Base-by-base conservation (phyloP, 352 stramenopile genomes). In the Globisporangium takayamanum region DNA sequence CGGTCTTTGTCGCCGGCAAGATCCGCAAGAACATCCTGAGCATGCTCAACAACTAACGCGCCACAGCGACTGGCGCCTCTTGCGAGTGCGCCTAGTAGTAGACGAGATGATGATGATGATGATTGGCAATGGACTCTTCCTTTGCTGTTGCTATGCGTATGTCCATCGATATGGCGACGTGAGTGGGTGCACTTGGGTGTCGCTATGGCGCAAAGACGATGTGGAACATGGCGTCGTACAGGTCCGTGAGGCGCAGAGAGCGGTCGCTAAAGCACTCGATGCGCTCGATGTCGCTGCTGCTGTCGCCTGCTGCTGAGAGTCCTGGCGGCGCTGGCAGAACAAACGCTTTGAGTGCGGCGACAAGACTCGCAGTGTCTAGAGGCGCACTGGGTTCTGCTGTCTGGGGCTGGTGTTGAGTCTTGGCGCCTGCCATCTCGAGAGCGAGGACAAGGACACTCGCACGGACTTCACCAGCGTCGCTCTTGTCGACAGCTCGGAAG, bases 21-120 rank as follows among this genome's bases (percentile, higher is more conserved):
- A 88, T 93, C 67, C 79, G 78, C 62, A 93, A 93, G 75, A 93
- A 93, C 73, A 69, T 93, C 37, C 66, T 91, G 50, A 66, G 61
- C 14, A 88, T 93, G 83, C 72, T 92, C 20, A 62, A 55, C 72
- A 81, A 80, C 50, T 57, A 65, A 46, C 45, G 28, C 51, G 15
- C 30, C 36, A 45, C 12, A 41, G 42, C 22, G 25, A 49, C 15
- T 14, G 41, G 15, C 14, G 41, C 14, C 8, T 49, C 5, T 18
- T 18, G 42, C 20, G 5, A 18, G 20, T 28, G 18, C 15, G 8
- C 18, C 44, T 14, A 0, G 18, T 22, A 26, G 30, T 14, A 16
- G 18, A 39, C 10, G n/a, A 26, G 33, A 26, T 16, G 36, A 56
- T 15, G 30, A 51, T 6, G 47, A 50, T 30, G 47, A 47, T n/a